A percentile compares a stretch with the other conserved stretches of the same genome.
phyloP scores from a whole-genome alignment of 2,329 filamentous ascomycete species.

The Aspergillus eucalypticola region DNA sequence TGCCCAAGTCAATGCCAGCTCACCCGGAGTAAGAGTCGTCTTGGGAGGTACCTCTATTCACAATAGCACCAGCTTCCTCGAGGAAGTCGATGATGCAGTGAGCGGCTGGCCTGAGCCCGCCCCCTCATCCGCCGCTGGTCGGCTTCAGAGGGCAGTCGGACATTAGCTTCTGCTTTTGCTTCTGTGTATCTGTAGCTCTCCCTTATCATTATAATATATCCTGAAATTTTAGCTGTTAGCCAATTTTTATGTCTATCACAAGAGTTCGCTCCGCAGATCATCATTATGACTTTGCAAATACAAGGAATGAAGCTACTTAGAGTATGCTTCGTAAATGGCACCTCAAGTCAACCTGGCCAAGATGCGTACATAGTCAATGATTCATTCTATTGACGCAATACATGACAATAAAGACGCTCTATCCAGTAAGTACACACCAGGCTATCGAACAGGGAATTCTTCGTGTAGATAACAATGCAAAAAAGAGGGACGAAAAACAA shows the following conservation, averaged over 20 bases:
- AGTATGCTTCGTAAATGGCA: too few species aligned
- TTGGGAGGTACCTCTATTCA: constrained; percentile 85
- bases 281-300: constrained; percentile 19
- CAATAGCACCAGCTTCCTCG: constrained; percentile 83
- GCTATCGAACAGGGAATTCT: too few species aligned
- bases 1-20: constrained; percentile 88
- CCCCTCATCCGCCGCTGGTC: constrained; percentile 60
- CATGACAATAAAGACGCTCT: too few species aligned
- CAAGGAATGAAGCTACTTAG: too few species aligned
- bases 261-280: constrained; percentile 11
- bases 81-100: constrained; percentile 88
- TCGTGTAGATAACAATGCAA: too few species aligned
- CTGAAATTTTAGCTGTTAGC: neutral
- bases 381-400: too few species aligned
- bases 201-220: neutral
- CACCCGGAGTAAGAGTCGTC: constrained; percentile 84
- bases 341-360: too few species aligned
- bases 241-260: constrained; percentile 5
- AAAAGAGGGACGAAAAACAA: neutral
- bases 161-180: constrained; percentile 36
- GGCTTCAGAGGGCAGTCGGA: constrained; percentile 63
- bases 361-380: too few species aligned
- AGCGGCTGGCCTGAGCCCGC: constrained; percentile 76
- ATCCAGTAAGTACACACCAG: too few species aligned
- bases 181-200: constrained; percentile 22